Evolutionary conservation across 2,329 filamentous ascomycete species (phyloP), one percentile per base, ranked within the genome.

Genomic region (Aspergillus nomiae): DNA sequence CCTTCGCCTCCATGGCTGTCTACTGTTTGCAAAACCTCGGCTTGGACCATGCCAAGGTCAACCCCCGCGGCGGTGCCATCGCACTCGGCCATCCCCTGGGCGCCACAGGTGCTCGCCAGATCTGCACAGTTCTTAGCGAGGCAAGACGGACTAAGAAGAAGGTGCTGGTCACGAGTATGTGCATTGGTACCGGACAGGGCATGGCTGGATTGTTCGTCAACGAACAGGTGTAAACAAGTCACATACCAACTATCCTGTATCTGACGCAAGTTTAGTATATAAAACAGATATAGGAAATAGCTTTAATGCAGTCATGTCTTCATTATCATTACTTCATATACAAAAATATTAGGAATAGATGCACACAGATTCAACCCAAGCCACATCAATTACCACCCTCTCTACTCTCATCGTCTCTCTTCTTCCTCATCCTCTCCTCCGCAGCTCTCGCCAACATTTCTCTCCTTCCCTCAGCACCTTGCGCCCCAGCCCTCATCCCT

Each of bases 1-100:
- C 95, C 1, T 99, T 99, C 74, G 94, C 94, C 26, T 95, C 91
- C 58, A 98, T 98, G 95, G 94, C 92, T 1, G 94, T 97, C 34
- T 98, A 97, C 86, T 97, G 93, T 81, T 82, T 91, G 60, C 85
- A 92, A 72, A 87, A 94, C 78, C 73, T 83, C 11, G 72, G 87
- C 73, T 60, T 88, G 77, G 85, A 89, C 66, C 81, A 87, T 58
- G 87, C 87, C 21, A 90, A 87, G 80, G 89, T 98, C n/a, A 98
- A 98, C 80, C 93, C 93, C 0, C 91, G 95, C 63, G 94, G 94
- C 60, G 94, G 94, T 38, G 94, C 94, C 2, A 97, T 97, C 77
- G 94, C 94, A 9, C 80, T 97, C 36, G 94, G 94, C 2, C 94
- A 97, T 77, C 94, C 94, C 2, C 84, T 97, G 3, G 94, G 94